phyloP scores from a whole-genome alignment of 1,284 basidiomycete genomes.

The Irpex lacteus region DNA sequence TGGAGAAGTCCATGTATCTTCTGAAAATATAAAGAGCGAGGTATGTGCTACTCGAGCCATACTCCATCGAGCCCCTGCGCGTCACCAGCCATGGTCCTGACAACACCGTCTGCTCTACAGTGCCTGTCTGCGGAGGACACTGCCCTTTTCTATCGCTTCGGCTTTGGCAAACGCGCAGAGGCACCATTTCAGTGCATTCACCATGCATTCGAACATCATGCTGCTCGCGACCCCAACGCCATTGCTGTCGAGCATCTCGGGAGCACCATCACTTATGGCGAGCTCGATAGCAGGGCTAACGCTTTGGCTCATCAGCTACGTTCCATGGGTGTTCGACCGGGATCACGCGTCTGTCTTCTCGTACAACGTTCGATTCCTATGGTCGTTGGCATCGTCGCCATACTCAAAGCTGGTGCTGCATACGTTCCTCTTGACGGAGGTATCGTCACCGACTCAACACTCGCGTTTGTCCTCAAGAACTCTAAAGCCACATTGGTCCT shows the following conservation, averaged over 20 bases:
- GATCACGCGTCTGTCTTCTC: slow-evolving; percentile 50
- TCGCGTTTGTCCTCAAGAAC: slow-evolving; percentile 50
- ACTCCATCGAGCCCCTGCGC: slow-evolving; percentile 2
- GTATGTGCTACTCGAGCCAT: background rate
- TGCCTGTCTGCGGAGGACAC: slow-evolving; percentile 38
- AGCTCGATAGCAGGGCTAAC: slow-evolving; percentile 48
- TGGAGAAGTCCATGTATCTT: slow-evolving; percentile 13
- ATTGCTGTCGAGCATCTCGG: slow-evolving; percentile 51
- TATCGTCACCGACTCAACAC: slow-evolving; percentile 51
- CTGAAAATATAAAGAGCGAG: slow-evolving; percentile 13
- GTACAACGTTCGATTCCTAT: slow-evolving; percentile 53
- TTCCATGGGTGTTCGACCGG: slow-evolving; percentile 40
- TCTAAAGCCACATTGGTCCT: slow-evolving; percentile 44
- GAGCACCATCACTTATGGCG: slow-evolving; percentile 44
- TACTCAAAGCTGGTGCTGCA: slow-evolving; percentile 54
- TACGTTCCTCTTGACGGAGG: slow-evolving; percentile 59
- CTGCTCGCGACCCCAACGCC: slow-evolving; percentile 36
- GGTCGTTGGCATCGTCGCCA: slow-evolving; percentile 52
- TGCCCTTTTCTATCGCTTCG: slow-evolving; percentile 43
- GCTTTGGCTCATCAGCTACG: slow-evolving; percentile 45
- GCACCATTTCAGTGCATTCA: slow-evolving; percentile 49
- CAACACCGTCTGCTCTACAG: slow-evolving; percentile 10
- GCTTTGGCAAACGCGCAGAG: slow-evolving; percentile 36
- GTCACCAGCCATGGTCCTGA: slow-evolving; percentile 11
- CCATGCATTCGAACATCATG: slow-evolving; percentile 53